Conservation (phyloP, 768 basidiomycete genomes). For the Russula compacta region DNA sequence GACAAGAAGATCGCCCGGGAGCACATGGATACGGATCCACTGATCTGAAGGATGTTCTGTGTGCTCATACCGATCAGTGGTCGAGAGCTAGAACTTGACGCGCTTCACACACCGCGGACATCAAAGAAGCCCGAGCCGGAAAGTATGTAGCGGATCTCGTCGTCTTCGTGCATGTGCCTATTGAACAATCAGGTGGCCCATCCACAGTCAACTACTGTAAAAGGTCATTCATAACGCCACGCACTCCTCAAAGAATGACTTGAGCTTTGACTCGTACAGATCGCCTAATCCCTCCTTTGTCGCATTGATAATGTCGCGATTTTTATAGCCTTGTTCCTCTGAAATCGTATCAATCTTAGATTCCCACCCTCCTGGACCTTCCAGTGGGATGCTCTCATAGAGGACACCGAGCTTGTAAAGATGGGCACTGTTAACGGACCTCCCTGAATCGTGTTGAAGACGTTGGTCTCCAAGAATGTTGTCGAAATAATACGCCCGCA, state of each 20-base stretch:
- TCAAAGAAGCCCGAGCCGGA: conserved; percentile 90
- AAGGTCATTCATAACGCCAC: not conserved
- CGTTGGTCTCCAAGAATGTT: conserved; percentile 75
- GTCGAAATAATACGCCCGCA: conserved; percentile 69
- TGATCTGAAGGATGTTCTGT: conserved; percentile 54
- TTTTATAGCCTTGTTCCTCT: conserved; percentile 66
- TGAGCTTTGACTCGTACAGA: conserved; percentile 72
- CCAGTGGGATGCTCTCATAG: conserved; percentile 58
- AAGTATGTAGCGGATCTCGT: conserved; percentile 87
- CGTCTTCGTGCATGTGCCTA: conserved; percentile 92
- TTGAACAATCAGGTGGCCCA: not conserved
- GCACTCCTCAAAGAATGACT: conserved; percentile 77
- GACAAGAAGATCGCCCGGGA: conserved; percentile 75
- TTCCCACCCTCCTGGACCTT: conserved; percentile 38
- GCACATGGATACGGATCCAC: conserved; percentile 77
- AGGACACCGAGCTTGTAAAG: conserved; percentile 55
- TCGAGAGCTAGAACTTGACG: no score
- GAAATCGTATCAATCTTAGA: conserved; percentile 53
- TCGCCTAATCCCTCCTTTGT: conserved; percentile 76
- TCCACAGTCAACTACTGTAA: not conserved
- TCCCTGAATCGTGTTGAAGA: conserved; percentile 63
- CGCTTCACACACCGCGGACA: conserved; percentile 54
- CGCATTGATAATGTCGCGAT: conserved; percentile 71
- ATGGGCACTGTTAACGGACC: conserved; percentile 39
- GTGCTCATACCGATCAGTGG: not conserved